phyloP scores from a whole-genome alignment of 345 rosid genomes.

The Citrus maxima region DNA sequence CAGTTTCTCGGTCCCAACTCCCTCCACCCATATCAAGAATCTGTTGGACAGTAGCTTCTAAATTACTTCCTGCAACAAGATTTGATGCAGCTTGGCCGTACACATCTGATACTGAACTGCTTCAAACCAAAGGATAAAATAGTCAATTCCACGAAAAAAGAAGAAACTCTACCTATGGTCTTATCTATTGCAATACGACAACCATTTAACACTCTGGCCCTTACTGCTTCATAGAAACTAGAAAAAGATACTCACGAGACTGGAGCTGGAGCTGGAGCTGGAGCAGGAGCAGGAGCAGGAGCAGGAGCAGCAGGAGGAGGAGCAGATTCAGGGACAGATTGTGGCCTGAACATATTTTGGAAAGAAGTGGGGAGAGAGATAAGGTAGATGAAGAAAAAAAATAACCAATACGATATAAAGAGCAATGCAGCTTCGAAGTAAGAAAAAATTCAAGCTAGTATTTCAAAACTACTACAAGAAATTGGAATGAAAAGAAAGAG shows the following conservation, averaged over 20 bases:
- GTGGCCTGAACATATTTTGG: slow-evolving; percentile 17
- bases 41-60: slow-evolving; percentile 51
- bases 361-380: neutral
- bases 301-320: slow-evolving; percentile 18
- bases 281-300: slow-evolving; percentile 14
- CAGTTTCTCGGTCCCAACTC: slow-evolving; percentile 54
- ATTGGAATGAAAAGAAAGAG: too few relatives aligned
- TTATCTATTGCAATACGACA: neutral
- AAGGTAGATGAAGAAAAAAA: neutral
- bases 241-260: slow-evolving; percentile 21
- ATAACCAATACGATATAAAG: neutral
- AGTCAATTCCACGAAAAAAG: neutral
- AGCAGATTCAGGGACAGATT: slow-evolving; percentile 21
- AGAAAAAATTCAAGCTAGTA: neutral
- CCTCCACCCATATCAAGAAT: slow-evolving; percentile 69
- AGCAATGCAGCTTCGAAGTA: neutral
- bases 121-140: neutral
- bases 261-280: slow-evolving; percentile 15
- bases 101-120: slow-evolving; percentile 45
- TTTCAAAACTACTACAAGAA: neutral
- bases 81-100: slow-evolving; percentile 66
- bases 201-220: slow-evolving; percentile 1
- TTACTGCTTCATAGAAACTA: neutral
- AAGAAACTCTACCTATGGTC: neutral
- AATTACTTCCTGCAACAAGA: slow-evolving; percentile 56